Percentiles rank a stretch among this genome's conserved stretches.
Conservation (phyloP, 2,329 filamentous ascomycete species). For the Cryphonectria nitschkei region DNA sequence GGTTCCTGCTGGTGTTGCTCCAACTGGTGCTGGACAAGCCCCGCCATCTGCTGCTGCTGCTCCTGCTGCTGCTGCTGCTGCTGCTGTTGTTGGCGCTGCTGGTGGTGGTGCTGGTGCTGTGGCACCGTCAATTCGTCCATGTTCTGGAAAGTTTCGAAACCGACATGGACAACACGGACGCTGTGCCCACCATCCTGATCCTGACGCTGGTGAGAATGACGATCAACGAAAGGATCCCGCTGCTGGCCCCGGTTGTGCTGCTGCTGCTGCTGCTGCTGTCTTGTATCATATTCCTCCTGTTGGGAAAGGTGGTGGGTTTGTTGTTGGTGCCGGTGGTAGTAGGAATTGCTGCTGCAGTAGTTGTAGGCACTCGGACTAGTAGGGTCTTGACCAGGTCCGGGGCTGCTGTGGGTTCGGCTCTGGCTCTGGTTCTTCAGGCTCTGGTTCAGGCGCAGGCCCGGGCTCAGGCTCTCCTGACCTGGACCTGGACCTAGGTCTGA, state of each 20-base stretch:
- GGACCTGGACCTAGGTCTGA: not conserved
- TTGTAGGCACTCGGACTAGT: not conserved
- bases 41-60: not conserved
- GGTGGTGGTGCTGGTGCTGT: not conserved
- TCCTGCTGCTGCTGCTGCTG: not conserved
- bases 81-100: not conserved
- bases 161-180: constrained; percentile 2
- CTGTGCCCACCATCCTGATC: constrained; percentile 6
- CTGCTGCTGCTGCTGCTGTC: not conserved
- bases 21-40: not conserved
- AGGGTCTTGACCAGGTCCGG: not conserved
- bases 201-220: not conserved
- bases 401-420: not conserved
- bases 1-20: not conserved
- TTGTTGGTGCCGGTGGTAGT: not conserved
- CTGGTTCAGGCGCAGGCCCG: not conserved
- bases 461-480: not conserved
- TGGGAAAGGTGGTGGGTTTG: not conserved
- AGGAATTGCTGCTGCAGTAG: not conserved
- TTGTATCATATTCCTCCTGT: constrained; percentile 12
- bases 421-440: not conserved
- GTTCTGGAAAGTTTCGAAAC: constrained; percentile 2
- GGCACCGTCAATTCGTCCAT: constrained; percentile 7
- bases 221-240: not conserved
- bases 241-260: not conserved